Evolutionary conservation across 345 rosid species (phyloP).

Genomic region (Erucastrum elatum): DNA sequence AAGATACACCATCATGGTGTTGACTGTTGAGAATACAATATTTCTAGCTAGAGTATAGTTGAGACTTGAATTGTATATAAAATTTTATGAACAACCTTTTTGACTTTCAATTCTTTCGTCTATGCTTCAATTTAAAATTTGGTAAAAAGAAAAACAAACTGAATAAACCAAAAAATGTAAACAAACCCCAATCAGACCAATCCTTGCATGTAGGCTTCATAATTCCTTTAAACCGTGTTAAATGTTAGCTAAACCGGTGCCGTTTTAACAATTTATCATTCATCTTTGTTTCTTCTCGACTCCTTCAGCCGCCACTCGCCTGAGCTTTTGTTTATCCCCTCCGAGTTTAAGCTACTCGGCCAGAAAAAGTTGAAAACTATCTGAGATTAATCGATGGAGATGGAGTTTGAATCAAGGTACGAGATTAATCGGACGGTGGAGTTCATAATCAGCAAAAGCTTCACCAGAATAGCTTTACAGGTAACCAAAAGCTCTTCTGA

Average conservation of each 20-base stretch:
- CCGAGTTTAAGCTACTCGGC: not conserved
- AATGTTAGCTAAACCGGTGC: not conserved
- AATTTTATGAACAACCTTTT: too few relatives aligned
- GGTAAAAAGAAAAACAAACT: not conserved
- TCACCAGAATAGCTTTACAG: slow-evolving; percentile 73
- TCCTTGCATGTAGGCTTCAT: not conserved
- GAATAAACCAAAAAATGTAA: not conserved
- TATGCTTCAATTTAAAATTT: not conserved
- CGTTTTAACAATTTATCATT: not conserved
- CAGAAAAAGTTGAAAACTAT: not conserved
- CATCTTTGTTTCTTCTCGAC: not conserved
- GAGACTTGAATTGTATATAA: not conserved
- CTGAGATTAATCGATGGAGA: slow-evolving; percentile 10
- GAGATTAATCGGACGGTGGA: slow-evolving; percentile 58
- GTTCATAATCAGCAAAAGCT: slow-evolving; percentile 61
- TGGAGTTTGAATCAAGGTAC: slow-evolving; percentile 59
- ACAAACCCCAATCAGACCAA: not conserved
- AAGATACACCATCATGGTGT: not conserved
- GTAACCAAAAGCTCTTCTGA: slow-evolving; percentile 32
- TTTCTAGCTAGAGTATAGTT: not conserved
- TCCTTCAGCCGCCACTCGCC: slow-evolving; percentile 27
- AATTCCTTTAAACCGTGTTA: not conserved
- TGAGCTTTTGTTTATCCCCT: not conserved
- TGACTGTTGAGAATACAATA: not conserved
- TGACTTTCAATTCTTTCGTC: not conserved